These are phyloP conservation scores for Rhodotorula sp. DNA, from an alignment of 1,284 basidiomycete genomes.

Conservation along the genomic window DNA sequence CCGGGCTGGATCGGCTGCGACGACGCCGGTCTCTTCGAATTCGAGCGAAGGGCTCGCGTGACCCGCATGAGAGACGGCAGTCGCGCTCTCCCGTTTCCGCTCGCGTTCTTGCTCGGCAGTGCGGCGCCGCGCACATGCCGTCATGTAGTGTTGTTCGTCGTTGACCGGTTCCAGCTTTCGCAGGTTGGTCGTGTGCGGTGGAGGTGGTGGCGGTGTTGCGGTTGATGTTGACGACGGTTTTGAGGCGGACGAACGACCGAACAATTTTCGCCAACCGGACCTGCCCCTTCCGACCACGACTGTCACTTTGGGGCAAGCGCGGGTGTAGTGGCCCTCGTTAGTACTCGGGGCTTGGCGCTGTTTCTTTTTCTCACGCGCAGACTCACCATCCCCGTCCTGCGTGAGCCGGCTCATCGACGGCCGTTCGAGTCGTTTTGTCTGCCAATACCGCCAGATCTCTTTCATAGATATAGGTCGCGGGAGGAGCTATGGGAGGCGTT, in stretches of 20 bases:
- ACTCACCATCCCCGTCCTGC: conserved; percentile 41
- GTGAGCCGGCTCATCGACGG: conserved; percentile 39
- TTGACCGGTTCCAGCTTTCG: background rate
- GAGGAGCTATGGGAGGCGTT: conserved; percentile 53
- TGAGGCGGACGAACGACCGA: conserved; percentile 4
- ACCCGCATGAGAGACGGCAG: background rate
- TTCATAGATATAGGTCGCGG: conserved; percentile 74
- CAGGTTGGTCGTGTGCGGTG: conserved; percentile 6
- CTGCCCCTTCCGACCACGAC: conserved; percentile 59
- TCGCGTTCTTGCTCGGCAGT: background rate
- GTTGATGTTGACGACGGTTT: background rate
- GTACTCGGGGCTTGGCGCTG: conserved; percentile 2
- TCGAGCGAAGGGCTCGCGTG: background rate
- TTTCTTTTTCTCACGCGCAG: background rate
- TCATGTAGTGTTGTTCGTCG: conserved; percentile 9
- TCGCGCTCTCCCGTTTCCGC: background rate
- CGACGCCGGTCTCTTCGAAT: conserved; percentile 27
- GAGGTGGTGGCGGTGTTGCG: background rate
- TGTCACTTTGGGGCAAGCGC: conserved; percentile 20
- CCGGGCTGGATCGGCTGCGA: background rate
- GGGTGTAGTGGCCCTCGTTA: conserved; percentile 7
- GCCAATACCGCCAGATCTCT: conserved; percentile 69
- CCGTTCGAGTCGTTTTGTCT: conserved; percentile 28
- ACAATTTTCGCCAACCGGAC: conserved; percentile 31
- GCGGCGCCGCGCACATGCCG: conserved; percentile 4